Base-by-base conservation (phyloP, 2,329 filamentous ascomycete genomes). In the Endoconidiophora laricicola region DNA sequence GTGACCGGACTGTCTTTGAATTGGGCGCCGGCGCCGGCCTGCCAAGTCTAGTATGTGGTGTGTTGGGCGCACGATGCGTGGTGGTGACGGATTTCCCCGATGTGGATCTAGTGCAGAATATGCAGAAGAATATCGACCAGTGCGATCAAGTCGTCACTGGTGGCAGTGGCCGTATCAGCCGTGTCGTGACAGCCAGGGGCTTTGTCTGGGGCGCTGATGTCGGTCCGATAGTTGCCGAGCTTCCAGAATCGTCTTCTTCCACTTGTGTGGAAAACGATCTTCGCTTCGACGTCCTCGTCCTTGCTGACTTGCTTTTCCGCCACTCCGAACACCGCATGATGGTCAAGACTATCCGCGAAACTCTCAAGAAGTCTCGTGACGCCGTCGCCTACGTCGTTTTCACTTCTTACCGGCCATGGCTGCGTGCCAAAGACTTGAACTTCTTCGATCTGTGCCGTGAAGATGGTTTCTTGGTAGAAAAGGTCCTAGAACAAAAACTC, bases 41-140 rank as follows among this genome's bases (percentile, higher is more conserved):
- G 37, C 86, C 87, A 0, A 83, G 81, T 60, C 74, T 95, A 9
- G 78, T 91, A 33, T 81, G 81, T 57, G 82, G 82, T 1, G 69
- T 83, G 33, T 72, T 82, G 38, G 85, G 83, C 12, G 88, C 88
- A 2, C 64, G 63, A 46, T 74, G 69, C 48, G 77, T 83, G 2
- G 82, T 95, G 7, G 79, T 90, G 57, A 94, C 87, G 6, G 88
- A 96, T 63, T 95, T 86, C 61, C 86, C 86, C 0, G 88, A 95
- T 62, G 70, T 73, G 39, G 86, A 93, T 20, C 70, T 96, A n/a
- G 72, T 96, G 22, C 70, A 74, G 18, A 93, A 86, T 59, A 78
- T 95, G 64, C 73, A 74, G 57, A 74, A 77, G 62, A 95, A 95
- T 62, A 79, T 93, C 53, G 61, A 72, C 56, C 66, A 75, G 61